These are phyloP conservation scores for Penicillium digitatum DNA, from an alignment of 2,329 filamentous ascomycete species.

Conservation along the genomic window DNA sequence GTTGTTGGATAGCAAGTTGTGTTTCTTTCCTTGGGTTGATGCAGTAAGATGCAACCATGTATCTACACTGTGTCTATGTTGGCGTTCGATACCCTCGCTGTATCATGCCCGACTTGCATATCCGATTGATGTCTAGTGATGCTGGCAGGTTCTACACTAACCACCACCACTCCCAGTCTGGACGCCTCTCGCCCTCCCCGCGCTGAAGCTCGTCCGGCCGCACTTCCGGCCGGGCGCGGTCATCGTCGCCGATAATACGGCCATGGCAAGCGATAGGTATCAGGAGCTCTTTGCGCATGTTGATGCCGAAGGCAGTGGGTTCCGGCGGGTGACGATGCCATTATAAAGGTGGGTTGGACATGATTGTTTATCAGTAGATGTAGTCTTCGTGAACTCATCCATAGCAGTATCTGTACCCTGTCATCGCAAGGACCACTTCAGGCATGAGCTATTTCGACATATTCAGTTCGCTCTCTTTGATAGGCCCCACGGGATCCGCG, in stretches of 20 bases:
- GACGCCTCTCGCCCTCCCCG: constrained; percentile 52
- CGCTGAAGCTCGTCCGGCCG: constrained; percentile 17
- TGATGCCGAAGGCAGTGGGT: constrained; percentile 16
- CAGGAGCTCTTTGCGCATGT: constrained; percentile 17
- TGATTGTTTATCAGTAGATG: constrained; percentile 20
- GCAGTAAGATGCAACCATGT: neutral
- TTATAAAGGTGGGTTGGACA: constrained; percentile 19
- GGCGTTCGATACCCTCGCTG: too few relatives aligned
- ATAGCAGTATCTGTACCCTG: neutral
- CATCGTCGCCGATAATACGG: constrained; percentile 19
- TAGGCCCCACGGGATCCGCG: neutral
- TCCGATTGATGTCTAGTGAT: neutral
- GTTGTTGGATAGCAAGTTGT: constrained; percentile 58
- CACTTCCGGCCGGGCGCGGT: constrained; percentile 14
- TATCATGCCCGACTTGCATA: neutral
- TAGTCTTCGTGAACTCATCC: neutral
- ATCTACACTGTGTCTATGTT: neutral
- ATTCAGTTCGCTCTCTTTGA: neutral
- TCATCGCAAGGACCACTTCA: neutral
- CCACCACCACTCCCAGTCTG: constrained; percentile 46
- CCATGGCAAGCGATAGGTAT: constrained; percentile 10
- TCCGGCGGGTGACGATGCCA: constrained; percentile 18
- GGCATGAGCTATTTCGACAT: neutral
- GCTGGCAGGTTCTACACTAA: neutral
- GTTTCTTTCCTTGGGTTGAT: neutral